Evolutionary conservation across 352 stramenopile genomes (phyloP).

Genomic region (Peronospora tabacina): DNA sequence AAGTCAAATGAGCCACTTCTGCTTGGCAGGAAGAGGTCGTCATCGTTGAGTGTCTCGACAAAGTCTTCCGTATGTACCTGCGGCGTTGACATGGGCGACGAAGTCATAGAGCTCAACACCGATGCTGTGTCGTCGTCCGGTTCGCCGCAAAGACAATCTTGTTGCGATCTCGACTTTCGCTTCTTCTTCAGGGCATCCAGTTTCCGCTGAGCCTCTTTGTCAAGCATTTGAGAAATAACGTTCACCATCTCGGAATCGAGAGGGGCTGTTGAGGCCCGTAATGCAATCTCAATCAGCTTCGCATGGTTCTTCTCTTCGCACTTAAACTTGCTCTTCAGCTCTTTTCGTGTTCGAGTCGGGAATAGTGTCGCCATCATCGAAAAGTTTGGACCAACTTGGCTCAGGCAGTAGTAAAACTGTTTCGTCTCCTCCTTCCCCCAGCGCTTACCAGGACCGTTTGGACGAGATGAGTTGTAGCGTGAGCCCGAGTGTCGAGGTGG

Average conservation of each 20-base stretch:
- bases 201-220: constrained; percentile 61
- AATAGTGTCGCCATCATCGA: constrained; percentile 85
- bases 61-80: constrained; percentile 28
- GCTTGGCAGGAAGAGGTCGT: constrained; percentile 44
- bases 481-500: constrained; percentile 30
- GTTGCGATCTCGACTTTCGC: constrained; percentile 16
- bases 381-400: constrained; percentile 78
- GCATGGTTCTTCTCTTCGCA: constrained; percentile 77
- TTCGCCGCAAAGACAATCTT: constrained; percentile 5
- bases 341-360: constrained; percentile 67
- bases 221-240: constrained; percentile 69
- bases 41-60: constrained; percentile 38
- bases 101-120: constrained; percentile 17
- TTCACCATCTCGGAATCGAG: constrained; percentile 78
- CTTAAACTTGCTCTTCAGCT: constrained; percentile 86
- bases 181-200: constrained; percentile 38
- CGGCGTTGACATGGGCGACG: constrained; percentile 27
- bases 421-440: constrained; percentile 82
- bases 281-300: constrained; percentile 68
- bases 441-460: constrained; percentile 42
- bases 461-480: constrained; percentile 36
- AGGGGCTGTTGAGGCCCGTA: constrained; percentile 58
- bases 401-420: constrained; percentile 85
- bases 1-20: constrained; percentile 66
- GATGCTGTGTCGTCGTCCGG: constrained; percentile 23